A percentile compares a stretch with the other conserved stretches of the same genome.
Evolutionary conservation across 2,329 filamentous ascomycete species (phyloP).

Genomic region (Zelopaecilomyces penicillatus): DNA sequence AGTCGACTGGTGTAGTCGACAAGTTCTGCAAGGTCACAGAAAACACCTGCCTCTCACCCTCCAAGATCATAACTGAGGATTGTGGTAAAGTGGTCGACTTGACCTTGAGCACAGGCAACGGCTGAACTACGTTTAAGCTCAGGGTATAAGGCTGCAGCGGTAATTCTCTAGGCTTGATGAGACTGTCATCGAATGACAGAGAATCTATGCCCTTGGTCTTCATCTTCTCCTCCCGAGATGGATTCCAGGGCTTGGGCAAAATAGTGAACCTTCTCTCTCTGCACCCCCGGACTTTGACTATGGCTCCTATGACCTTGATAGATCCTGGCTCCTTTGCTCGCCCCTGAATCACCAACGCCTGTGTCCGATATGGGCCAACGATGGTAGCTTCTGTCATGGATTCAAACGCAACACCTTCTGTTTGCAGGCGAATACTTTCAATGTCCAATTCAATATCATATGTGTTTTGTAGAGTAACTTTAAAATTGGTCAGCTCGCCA

Average conservation of each 20-base stretch:
- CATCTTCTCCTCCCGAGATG: conserved; percentile 60
- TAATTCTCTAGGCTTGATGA: conserved; percentile 29
- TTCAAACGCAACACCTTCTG: conserved; percentile 64
- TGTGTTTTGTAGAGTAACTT: conserved; percentile 82
- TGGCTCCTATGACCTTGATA: conserved; percentile 68
- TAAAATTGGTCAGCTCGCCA: conserved; percentile 68
- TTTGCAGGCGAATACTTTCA: conserved; percentile 68
- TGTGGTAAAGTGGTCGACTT: conserved; percentile 73
- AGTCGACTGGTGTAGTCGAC: conserved; percentile 68
- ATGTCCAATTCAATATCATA: conserved; percentile 90
- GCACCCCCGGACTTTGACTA: conserved; percentile 73
- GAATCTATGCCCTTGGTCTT: conserved; percentile 64
- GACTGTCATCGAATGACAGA: conserved; percentile 37
- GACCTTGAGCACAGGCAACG: conserved; percentile 69
- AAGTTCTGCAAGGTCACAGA: conserved; percentile 73
- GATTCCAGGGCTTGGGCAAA: conserved; percentile 68
- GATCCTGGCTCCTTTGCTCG: conserved; percentile 58
- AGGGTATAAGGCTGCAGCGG: conserved; percentile 43
- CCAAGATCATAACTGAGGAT: conserved; percentile 82
- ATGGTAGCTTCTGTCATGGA: conserved; percentile 55
- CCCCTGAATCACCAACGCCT: conserved; percentile 65
- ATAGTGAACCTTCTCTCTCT: conserved; percentile 77
- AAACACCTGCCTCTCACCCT: conserved; percentile 76
- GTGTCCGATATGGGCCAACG: conserved; percentile 75
- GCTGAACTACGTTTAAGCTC: conserved; percentile 64